phyloP scores from a whole-genome alignment of 495 filamentous ascomycete species.

The Cetradonia linearis region DNA sequence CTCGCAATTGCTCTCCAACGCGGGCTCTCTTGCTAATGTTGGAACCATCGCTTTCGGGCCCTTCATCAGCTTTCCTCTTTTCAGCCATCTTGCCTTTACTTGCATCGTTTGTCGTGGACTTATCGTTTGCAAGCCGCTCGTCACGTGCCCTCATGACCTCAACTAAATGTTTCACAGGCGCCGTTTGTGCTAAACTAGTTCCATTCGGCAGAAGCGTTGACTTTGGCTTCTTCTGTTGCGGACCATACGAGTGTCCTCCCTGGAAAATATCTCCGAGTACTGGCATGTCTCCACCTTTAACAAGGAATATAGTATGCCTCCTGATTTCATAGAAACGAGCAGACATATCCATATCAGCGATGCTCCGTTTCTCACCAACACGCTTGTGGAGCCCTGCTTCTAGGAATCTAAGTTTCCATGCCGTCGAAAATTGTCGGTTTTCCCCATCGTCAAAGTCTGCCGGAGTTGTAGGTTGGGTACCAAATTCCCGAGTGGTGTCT shows the following conservation, averaged over 20 bases:
- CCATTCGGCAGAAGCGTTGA: slow-evolving; percentile 2
- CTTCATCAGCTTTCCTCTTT: slow-evolving; percentile 29
- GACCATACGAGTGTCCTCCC: neutral
- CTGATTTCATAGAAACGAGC: slow-evolving; percentile 4
- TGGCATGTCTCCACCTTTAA: slow-evolving; percentile 12
- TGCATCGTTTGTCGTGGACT: neutral
- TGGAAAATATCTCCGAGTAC: neutral
- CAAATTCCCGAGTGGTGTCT: slow-evolving; percentile 2
- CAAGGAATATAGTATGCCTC: slow-evolving; percentile 2
- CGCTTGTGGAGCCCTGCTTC: slow-evolving; percentile 22
- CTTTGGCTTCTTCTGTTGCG: neutral
- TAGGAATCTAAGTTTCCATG: slow-evolving; percentile 23
- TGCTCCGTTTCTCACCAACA: slow-evolving; percentile 5
- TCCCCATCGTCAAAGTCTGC: slow-evolving; percentile 17
- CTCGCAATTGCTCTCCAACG: neutral
- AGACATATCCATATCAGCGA: neutral
- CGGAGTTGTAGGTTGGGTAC: slow-evolving; percentile 18
- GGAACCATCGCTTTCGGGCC: slow-evolving; percentile 19
- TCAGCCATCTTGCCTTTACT: slow-evolving; percentile 21
- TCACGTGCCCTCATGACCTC: neutral
- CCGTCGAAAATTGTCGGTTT: slow-evolving; percentile 18
- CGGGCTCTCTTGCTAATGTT: slow-evolving; percentile 19
- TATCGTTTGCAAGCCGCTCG: neutral
- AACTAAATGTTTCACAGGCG: neutral
- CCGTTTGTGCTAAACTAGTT: slow-evolving; percentile 5